Base-by-base conservation (phyloP, 306 rosid species). In the Trifolium repens region DNA sequence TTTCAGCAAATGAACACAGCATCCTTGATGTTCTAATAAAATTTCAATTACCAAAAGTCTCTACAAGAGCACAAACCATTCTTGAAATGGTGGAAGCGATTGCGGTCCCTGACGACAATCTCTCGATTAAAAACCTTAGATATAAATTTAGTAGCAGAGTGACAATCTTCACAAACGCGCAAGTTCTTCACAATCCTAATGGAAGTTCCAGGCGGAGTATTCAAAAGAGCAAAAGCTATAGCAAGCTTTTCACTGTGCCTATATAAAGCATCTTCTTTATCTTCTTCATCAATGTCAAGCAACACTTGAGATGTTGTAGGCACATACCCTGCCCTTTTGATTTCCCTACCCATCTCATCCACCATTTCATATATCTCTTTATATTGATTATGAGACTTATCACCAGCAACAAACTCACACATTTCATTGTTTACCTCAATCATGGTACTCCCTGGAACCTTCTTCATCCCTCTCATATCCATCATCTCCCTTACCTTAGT, bases 221-320 rank as follows among this genome's bases (percentile, higher is more conserved):
- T 88, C 50, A 91, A 71, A 67, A 93, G 92, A 69, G 92, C 92
- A 67, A 91, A 93, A 58, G 98, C 98, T 69, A 93, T 91, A 14
- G 98, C 98, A 71, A 93, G 87, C 76, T 91, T 93, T 85, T 93
- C 98, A 84, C 98, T 88, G 61, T 93, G 98, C 76, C 85, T 83
- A 77, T 84, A 68, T 71, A 91, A 74, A 77, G 89, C 88, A 83
- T 87, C 96, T 79, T 88, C 96, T 74, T 93, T 93, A 66, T 93
- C 98, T 78, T 89, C 97, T 73, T 93, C 97, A 34, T 91, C 89
- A 68, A 93, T 91, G 73, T 93, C 97, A 75, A 89, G 92, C 77
- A 93, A 74, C 10, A 91, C 96, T 52, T 93, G 91, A 52, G 96
- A 88, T 59, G 98, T 91, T 27, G 85, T 78, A 34, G 98, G 86